These are phyloP conservation scores for Podila verticillata DNA, from an alignment of 192 early-diverging fungal species.

Conservation along the genomic window DNA sequence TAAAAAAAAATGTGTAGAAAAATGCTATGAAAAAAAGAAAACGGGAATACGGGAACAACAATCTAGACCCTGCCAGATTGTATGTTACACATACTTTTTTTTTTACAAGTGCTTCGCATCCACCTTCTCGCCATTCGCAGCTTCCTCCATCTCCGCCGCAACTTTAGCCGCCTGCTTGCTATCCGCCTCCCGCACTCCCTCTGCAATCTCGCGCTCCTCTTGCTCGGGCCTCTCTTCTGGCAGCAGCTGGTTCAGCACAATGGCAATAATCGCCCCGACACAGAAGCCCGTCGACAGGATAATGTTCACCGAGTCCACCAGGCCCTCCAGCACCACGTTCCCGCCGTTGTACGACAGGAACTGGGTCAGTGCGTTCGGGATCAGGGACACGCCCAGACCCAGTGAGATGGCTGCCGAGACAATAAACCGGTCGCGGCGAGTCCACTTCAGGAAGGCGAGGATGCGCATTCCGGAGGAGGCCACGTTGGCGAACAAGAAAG, in stretches of 20 bases:
- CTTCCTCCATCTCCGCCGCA: slow-evolving; percentile 47
- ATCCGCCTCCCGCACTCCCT: slow-evolving; percentile 19
- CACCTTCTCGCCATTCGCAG: slow-evolving; percentile 28
- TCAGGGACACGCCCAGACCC: slow-evolving; percentile 57
- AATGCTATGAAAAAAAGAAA: no score
- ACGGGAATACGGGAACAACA: no score
- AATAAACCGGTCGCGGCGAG: slow-evolving; percentile 63
- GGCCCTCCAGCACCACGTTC: slow-evolving; percentile 38
- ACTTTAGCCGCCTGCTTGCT: slow-evolving; percentile 43
- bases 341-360: slow-evolving; percentile 34
- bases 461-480: slow-evolving; percentile 65
- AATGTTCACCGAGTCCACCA: slow-evolving; percentile 54
- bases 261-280: slow-evolving; percentile 53
- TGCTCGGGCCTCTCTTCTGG: slow-evolving; percentile 46
- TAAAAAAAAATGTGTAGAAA: no score
- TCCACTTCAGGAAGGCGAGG: slow-evolving; percentile 61
- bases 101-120: slow-evolving; percentile 38
- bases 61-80: no score
- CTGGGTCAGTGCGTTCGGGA: slow-evolving; percentile 47
- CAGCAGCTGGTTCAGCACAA: slow-evolving; percentile 52
- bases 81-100: no score
- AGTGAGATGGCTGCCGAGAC: slow-evolving; percentile 55
- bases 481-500: slow-evolving; percentile 62
- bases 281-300: slow-evolving; percentile 55
- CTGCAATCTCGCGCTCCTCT: slow-evolving; percentile 15